Evolutionary conservation across 805 yeast species (phyloP).

Genomic region (Spathaspora girioi): DNA sequence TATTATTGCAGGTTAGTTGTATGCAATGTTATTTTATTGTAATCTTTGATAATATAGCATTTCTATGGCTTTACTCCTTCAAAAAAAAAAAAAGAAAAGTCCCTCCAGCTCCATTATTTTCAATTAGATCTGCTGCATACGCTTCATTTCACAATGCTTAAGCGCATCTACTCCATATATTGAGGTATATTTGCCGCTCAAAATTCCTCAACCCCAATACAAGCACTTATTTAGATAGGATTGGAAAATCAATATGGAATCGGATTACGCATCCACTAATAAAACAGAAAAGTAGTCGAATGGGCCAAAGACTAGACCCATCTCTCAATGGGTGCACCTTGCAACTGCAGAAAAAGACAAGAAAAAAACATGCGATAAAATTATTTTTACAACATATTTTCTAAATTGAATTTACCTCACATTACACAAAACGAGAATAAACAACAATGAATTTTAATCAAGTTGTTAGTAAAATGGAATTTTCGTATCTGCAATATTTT

Average conservation of each 20-base stretch:
- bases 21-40: neutral
- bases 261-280: neutral
- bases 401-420: neutral
- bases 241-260: too few relatives aligned
- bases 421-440: neutral
- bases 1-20: neutral
- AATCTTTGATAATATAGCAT: neutral
- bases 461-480: neutral
- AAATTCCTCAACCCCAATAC: neutral
- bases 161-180: neutral
- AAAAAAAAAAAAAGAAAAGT: neutral
- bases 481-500: neutral
- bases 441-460: neutral
- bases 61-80: neutral
- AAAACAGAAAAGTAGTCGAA: too few relatives aligned
- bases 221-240: too few relatives aligned
- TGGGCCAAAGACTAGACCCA: neutral
- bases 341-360: neutral
- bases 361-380: neutral
- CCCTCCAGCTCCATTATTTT: neutral
- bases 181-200: neutral
- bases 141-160: neutral
- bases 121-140: neutral
- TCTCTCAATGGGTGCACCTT: neutral
- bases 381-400: neutral